phyloP scores from a whole-genome alignment of 192 early-diverging fungal species.

The Coemansia javaensis region DNA sequence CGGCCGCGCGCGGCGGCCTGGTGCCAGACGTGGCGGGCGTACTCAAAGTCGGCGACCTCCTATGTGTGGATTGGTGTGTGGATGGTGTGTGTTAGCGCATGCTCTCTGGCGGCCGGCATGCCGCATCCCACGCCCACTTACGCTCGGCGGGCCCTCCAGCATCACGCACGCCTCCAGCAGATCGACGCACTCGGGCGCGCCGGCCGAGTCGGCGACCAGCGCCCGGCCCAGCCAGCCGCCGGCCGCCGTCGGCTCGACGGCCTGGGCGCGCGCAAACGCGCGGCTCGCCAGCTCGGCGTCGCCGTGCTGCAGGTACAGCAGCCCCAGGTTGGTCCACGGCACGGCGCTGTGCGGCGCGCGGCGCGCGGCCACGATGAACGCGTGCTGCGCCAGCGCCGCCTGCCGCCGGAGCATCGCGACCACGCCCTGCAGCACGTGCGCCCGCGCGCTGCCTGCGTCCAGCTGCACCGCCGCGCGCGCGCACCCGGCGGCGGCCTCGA shows the following conservation, averaged over 20 bases:
- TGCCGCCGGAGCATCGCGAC: slow-evolving; percentile 43
- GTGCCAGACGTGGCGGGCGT: slow-evolving; percentile 43
- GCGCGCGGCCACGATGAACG: slow-evolving; percentile 75
- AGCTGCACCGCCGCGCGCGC: slow-evolving; percentile 55
- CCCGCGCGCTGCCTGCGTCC: slow-evolving; percentile 53
- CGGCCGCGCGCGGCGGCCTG: slow-evolving; percentile 6
- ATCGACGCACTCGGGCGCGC: slow-evolving; percentile 53
- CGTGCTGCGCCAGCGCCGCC: slow-evolving; percentile 72
- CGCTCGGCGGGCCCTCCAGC: slow-evolving; percentile 52
- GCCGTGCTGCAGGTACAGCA: slow-evolving; percentile 60
- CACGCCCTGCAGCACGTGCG: slow-evolving; percentile 73
- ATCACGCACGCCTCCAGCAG: slow-evolving; percentile 77
- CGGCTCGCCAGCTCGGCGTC: slow-evolving; percentile 73
- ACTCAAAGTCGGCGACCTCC: slow-evolving; percentile 64
- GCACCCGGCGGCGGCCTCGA: slow-evolving; percentile 24
- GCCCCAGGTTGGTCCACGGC: slow-evolving; percentile 81
- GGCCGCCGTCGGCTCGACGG: slow-evolving; percentile 70
- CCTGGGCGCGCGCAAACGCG: slow-evolving; percentile 66
- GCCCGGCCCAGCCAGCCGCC: slow-evolving; percentile 82
- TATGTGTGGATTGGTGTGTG: slow-evolving; percentile 4
- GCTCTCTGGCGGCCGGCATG: not conserved
- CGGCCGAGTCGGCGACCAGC: slow-evolving; percentile 59
- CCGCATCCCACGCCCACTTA: slow-evolving; percentile 1
- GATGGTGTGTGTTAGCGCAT: not conserved
- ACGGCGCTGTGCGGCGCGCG: slow-evolving; percentile 58